Evolutionary conservation across 441 rosid species (phyloP), one percentile per base, ranked within the genome.

Genomic region (Adansonia rubrostipa): DNA sequence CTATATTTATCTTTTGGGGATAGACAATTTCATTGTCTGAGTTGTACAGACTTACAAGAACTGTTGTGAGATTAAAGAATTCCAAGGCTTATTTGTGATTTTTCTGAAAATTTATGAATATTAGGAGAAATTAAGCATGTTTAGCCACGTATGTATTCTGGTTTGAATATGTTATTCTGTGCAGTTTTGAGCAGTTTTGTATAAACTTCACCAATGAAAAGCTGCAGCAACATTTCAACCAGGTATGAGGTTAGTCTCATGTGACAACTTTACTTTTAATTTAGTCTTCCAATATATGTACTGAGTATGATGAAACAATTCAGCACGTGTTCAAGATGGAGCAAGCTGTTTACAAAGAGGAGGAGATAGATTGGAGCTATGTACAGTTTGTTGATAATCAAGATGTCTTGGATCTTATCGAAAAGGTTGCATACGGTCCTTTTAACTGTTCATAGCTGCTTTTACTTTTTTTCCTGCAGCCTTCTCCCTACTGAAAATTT

Each of bases 141-240:
- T 44, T 75, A 4, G 76, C 6, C 54, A 20, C 56, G 20, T 51
- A n/a, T 61, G 1, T 69, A 44, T 57, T 80, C 36, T 66, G 70
- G 61, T 44, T 17, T 58, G 51, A 65, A 50, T 44, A 42, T 74
- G 15, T 71, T 57, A 33, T 56, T 77, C 47, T 79, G 17, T 83
- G 87, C 89, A 89, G 93, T 80, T 91, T 89, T 82, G 95, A 91
- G 84, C 92, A 91, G 80, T 88, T 91, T 40, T 91, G 93, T 72
- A 91, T 91, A 51, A 91, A 91, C 72, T 87, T 81, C 83, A 89
- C 95, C 51, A 91, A 91, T 67, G 93, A 91, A 79, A 91, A 88
- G 87, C 74, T 91, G 80, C 95, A 91, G 75, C 95, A 91, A 65
- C 93, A 91, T 91, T 91, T 91, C 89, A 91, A 91, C 87, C 93